A percentile compares a stretch with the other conserved stretches of the same genome.
These are phyloP conservation scores for Physcomitrellopsis africana DNA, from an alignment of 225 moss, liverwort and hornwort species.

Conservation along the genomic window DNA sequence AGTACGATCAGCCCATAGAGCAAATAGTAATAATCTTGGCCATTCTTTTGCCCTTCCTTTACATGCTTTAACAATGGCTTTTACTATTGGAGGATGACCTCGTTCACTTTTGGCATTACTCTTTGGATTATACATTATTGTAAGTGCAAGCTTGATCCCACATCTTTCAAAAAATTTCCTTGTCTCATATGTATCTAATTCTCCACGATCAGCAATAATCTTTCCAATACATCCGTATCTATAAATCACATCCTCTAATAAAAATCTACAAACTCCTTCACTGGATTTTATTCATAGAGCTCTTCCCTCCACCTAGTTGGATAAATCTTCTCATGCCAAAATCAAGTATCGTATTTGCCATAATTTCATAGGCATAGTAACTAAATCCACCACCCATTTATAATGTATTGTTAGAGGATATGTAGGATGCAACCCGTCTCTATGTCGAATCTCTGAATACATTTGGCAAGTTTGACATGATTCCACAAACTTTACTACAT, in stretches of 20 bases:
- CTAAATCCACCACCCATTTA: too few species aligned
- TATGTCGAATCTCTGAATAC: too few species aligned
- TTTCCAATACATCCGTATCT: not conserved
- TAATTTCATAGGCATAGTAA: too few species aligned
- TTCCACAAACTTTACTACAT: too few species aligned
- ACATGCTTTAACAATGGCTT: not conserved
- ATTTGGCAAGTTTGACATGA: too few species aligned
- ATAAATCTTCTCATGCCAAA: not conserved
- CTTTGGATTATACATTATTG: not conserved
- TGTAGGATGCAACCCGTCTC: too few species aligned
- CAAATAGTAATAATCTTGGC: not conserved
- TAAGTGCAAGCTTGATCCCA: not conserved
- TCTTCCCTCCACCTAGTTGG: too few species aligned
- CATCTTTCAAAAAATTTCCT: not conserved
- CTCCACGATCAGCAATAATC: not conserved
- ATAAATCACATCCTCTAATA: too few species aligned
- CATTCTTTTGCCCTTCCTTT: not conserved
- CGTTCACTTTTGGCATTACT: not conserved
- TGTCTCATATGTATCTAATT: not conserved
- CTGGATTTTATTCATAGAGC: too few species aligned
- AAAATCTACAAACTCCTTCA: too few species aligned
- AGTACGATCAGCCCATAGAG: not conserved
- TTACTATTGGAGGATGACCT: not conserved
- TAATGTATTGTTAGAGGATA: too few species aligned
- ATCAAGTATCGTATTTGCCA: not conserved